phyloP scores from a whole-genome alignment of 495 filamentous ascomycete genomes.

The Massariosphaeria phaeospora region DNA sequence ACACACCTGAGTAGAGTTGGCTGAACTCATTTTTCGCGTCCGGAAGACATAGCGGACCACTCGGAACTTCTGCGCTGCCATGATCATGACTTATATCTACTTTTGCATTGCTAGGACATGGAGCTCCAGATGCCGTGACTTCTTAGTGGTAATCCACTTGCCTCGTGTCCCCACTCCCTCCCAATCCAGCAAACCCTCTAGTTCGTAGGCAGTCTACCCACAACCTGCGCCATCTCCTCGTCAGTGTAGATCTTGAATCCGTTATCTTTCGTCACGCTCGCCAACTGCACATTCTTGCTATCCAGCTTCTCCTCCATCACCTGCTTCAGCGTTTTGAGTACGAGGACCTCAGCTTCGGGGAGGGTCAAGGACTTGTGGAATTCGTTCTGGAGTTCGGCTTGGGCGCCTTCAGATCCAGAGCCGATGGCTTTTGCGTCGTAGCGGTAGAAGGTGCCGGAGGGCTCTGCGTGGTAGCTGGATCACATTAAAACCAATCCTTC shows the following conservation, averaged over 20 bases:
- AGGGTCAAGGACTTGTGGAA: slow-evolving; percentile 97
- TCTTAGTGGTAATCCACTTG: no score
- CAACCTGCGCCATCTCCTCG: slow-evolving; percentile 88
- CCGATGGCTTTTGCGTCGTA: slow-evolving; percentile 99
- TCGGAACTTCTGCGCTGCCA: no score
- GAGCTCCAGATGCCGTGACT: no score
- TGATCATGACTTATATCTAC: no score
- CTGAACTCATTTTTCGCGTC: no score
- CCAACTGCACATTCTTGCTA: slow-evolving; percentile 95
- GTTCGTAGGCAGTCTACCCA: slow-evolving; percentile 60
- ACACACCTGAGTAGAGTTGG: no score
- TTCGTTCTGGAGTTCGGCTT: slow-evolving; percentile 96
- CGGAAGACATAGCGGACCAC: no score
- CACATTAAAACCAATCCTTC: not conserved
- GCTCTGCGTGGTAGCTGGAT: slow-evolving; percentile 86
- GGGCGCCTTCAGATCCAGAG: slow-evolving; percentile 90
- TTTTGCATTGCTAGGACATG: no score
- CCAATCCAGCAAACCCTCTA: no score
- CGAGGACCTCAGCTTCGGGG: slow-evolving; percentile 85
- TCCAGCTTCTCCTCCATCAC: slow-evolving; percentile 99
- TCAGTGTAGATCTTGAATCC: slow-evolving; percentile 97
- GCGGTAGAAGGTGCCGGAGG: slow-evolving; percentile 95
- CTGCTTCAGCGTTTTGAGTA: slow-evolving; percentile 97
- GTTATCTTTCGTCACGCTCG: slow-evolving; percentile 94
- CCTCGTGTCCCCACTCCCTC: no score